Percentiles rank a stretch among this genome's conserved stretches.
phyloP scores from a whole-genome alignment of 148 eudicot species.

The Camellia granthamiana region DNA sequence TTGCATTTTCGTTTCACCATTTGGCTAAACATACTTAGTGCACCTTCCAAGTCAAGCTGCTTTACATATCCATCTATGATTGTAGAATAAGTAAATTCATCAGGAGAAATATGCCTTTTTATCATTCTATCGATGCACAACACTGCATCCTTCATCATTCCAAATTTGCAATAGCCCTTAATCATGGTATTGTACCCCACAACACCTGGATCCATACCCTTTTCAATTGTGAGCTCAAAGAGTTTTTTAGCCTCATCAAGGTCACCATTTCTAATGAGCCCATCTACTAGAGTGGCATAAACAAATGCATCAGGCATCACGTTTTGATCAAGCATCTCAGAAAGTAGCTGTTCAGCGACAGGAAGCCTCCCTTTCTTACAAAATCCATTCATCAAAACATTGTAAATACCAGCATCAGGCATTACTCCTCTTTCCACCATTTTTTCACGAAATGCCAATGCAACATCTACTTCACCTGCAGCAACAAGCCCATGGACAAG shows the following conservation, averaged over 20 bases:
- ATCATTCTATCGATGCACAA: constrained; percentile 57
- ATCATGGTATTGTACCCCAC: constrained; percentile 82
- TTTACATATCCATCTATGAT: constrained; percentile 79
- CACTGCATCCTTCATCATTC: constrained; percentile 72
- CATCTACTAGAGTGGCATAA: constrained; percentile 74
- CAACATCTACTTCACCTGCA: constrained; percentile 67
- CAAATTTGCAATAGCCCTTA: constrained; percentile 76
- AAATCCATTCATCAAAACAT: constrained; percentile 71
- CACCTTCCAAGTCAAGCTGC: constrained; percentile 61
- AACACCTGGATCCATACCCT: constrained; percentile 57
- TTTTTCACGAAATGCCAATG: constrained; percentile 52
- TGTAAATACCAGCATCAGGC: constrained; percentile 82
- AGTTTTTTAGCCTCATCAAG: constrained; percentile 67
- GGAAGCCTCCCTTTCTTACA: constrained; percentile 63
- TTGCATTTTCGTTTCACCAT: constrained; percentile 54
- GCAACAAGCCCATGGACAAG: constrained; percentile 77
- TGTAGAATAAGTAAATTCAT: constrained; percentile 81
- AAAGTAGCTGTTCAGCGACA: constrained; percentile 55
- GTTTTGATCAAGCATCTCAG: constrained; percentile 77
- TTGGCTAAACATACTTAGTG: constrained; percentile 47
- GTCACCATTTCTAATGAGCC: constrained; percentile 60
- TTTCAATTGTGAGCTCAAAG: constrained; percentile 47
- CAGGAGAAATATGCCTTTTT: constrained; percentile 41
- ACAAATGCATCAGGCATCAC: constrained; percentile 62
- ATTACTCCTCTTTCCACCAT: constrained; percentile 64